Evolutionary conservation across 768 basidiomycete genomes (phyloP).

Genomic region (Piloderma croceum): DNA sequence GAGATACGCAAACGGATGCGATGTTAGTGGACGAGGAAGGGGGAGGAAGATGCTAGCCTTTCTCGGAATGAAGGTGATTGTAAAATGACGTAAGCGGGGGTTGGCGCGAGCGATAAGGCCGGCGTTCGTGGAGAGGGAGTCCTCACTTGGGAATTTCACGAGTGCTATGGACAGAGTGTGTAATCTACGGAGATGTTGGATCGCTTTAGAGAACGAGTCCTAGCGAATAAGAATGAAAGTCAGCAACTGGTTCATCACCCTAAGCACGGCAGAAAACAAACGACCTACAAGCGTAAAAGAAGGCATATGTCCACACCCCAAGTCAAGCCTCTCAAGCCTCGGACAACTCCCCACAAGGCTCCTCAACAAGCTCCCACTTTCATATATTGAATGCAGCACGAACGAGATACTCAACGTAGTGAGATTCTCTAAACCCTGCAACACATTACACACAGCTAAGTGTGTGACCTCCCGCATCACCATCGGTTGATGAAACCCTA

Average conservation of each 20-base stretch:
- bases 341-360: slow-evolving; percentile 65
- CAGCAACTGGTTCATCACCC: not conserved
- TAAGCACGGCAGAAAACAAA: slow-evolving; percentile 1
- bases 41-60: slow-evolving; percentile 42
- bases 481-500: slow-evolving; percentile 62
- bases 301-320: slow-evolving; percentile 63
- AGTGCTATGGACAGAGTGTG: slow-evolving; percentile 58
- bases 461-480: slow-evolving; percentile 64
- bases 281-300: slow-evolving; percentile 64
- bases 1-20: slow-evolving; percentile 37
- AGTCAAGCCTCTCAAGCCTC: slow-evolving; percentile 53
- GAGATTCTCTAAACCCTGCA: slow-evolving; percentile 51
- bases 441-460: slow-evolving; percentile 52
- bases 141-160: slow-evolving; percentile 63
- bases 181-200: slow-evolving; percentile 58
- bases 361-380: slow-evolving; percentile 63
- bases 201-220: slow-evolving; percentile 60
- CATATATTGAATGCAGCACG: slow-evolving; percentile 62
- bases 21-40: slow-evolving; percentile 42
- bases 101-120: slow-evolving; percentile 58
- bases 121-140: slow-evolving; percentile 52
- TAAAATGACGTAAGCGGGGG: slow-evolving; percentile 61
- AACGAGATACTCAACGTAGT: slow-evolving; percentile 60
- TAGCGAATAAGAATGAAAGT: slow-evolving; percentile 18
- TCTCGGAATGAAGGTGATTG: slow-evolving; percentile 64